Evolutionary conservation across 2,329 filamentous ascomycete species (phyloP), one percentile per base, ranked within the genome.

Genomic region (Nothophoma quercina): DNA sequence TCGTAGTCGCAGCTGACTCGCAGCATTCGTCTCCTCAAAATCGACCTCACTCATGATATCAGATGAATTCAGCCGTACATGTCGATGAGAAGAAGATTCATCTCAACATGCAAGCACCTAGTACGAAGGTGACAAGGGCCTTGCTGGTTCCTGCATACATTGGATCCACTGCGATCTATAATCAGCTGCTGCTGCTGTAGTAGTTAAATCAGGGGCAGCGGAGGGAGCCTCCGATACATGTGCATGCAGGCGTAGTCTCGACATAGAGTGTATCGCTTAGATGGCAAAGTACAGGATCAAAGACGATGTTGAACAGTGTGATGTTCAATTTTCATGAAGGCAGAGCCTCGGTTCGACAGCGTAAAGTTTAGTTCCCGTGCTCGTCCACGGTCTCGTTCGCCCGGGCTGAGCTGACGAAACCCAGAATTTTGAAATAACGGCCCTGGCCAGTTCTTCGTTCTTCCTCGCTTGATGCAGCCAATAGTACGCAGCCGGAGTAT

Each of bases 281-380:
- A 33, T 39, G 32, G 30, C 13, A 36, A 38, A 26, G 32, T 15
- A 4, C 18, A 22, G 29, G 9, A 32, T 16, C 28, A 30, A 16
- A 9, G 33, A 19, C 10, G 21, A 43, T 34, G 19, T 16, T 29
- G 21, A 34, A 10, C 15, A 15, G 23, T 19, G 21, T 21, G 9
- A 18, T 23, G 15, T 43, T 39, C 22, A 39, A 33, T 13, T 13
- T 19, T 22, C 38, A 21, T 28, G 33, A 22, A 16, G 7, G 1
- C 28, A 19, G 26, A 16, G 15, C 33, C 43, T 44, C 50, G 43
- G 43, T 36, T 32, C 15, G 22, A 19, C 3, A 21, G 8, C 4
- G 22, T 10, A 43, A 34, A 41, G 32, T 48, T 48, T 53, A 53
- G 50, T n/a, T 53, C 22, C 50, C 43, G 43, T 38, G 15, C 26